Base-by-base conservation (phyloP, 306 rosid species). In the Vicia villosa region DNA sequence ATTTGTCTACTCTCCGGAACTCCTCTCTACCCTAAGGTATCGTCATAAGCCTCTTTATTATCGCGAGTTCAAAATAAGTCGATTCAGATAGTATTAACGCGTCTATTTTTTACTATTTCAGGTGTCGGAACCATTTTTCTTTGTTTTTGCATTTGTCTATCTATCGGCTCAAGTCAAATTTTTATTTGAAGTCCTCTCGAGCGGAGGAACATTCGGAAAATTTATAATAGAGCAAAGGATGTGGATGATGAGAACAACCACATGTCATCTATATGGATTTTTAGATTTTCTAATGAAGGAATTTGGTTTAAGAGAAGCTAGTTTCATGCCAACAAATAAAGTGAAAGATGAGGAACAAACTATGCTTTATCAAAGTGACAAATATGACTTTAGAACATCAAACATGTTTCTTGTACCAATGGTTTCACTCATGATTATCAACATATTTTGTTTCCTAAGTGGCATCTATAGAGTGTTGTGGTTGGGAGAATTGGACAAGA, bases 291-390 rank as follows among this genome's bases (percentile, higher is more conserved):
- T 85, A 24, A 69, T 86, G 74, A 85, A 86, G 77, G 75, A 68
- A 69, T 19, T 85, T 46, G 87, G 87, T 4, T 7, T 78, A 32
- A 86, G 84, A 74, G 80, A 83, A 30, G 84, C 85, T 6, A 85
- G 66, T 52, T 91, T 91, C 81, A 20, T 75, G 72, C 88, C 80
- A 6, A 88, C 91, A n/a, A 83, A 88, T 58, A 88, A 91, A 83
- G 82, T 50, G 16, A 85, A 57, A 3, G 80, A 88, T 10, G 80
- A 47, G 5, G 91, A 83, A 24, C 82, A 69, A 61, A 77, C 62
- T 14, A 13, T 52, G 72, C 68, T 80, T 2, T 88, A 88, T 80
- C 47, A 82, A 41, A 83, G 62, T 75, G 96, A 86, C 13, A 61
- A 76, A 51, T 85, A 70, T 62, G 91, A 86, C 71, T 91, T 88